Conservation (phyloP, 306 rosid genomes). For the Ormosia emarginata region DNA sequence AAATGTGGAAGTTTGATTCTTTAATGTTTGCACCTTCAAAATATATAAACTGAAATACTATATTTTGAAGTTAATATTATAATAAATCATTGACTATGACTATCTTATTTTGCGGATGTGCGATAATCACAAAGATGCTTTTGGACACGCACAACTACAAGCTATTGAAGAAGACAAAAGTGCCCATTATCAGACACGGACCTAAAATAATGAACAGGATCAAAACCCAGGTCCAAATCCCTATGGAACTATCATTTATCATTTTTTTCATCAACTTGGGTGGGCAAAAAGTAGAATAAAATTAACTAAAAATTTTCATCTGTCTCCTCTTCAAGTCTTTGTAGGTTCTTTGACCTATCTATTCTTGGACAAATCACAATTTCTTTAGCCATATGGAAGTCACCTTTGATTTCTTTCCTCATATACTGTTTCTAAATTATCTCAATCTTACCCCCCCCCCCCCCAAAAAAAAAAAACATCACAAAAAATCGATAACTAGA, state of each 20-base stretch:
- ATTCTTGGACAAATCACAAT: not conserved
- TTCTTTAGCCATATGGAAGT: not conserved
- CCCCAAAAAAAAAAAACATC: not conserved
- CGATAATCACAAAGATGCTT: conserved; percentile 30
- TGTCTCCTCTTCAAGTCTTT: not conserved
- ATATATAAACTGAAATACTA: not conserved
- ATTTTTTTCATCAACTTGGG: conserved; percentile 22
- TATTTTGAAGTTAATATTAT: conserved; percentile 5
- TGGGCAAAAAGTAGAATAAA: conserved; percentile 2
- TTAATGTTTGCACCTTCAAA: not conserved
- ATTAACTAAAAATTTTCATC: not conserved
- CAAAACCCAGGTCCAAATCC: conserved; percentile 42
- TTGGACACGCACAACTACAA: conserved; percentile 28
- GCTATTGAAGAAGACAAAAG: conserved; percentile 34
- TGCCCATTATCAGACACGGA: conserved; percentile 22
- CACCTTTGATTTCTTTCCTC: not conserved
- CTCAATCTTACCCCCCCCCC: too few relatives aligned
- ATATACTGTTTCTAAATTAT: not conserved
- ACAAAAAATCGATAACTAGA: not conserved
- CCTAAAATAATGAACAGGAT: conserved; percentile 23
- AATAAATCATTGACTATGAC: conserved; percentile 10
- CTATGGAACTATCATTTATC: conserved; percentile 24
- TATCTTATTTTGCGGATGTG: conserved; percentile 37
- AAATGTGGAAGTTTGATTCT: not conserved
- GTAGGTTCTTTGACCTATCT: conserved; percentile 23